Percentiles rank a stretch among this genome's conserved stretches.
Conservation (phyloP, 495 filamentous ascomycete genomes). For the Penicillium longicatenatum region DNA sequence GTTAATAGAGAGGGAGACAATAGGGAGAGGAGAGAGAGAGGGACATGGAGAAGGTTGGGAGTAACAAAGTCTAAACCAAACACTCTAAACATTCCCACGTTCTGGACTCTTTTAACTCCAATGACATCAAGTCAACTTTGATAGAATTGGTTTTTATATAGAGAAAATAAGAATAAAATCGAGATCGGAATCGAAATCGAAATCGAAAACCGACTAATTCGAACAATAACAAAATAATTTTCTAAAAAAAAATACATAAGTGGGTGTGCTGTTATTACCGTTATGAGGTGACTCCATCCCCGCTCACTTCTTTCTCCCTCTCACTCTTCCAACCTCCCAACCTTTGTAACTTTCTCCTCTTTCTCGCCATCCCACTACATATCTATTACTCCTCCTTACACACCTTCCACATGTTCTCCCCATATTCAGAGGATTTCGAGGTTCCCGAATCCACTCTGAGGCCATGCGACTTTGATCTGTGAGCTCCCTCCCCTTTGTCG, state of each 20-base stretch:
- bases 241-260: background rate
- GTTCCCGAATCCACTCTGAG: slow-evolving; percentile 35
- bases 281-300: slow-evolving; percentile 38
- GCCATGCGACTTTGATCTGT: slow-evolving; percentile 39
- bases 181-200: background rate
- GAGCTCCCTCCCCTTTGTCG: slow-evolving; percentile 13
- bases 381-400: slow-evolving; percentile 15
- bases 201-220: background rate
- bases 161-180: background rate
- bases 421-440: slow-evolving; percentile 38
- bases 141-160: background rate
- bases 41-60: background rate
- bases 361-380: slow-evolving; percentile 19
- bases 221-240: background rate
- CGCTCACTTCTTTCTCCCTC: slow-evolving; percentile 20
- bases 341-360: slow-evolving; percentile 19
- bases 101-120: background rate
- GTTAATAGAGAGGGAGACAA: background rate
- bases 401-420: slow-evolving; percentile 34
- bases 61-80: background rate
- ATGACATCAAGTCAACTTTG: background rate
- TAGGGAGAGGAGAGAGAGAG: background rate
- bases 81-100: background rate
- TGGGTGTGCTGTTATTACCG: slow-evolving; percentile 4
- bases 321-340: slow-evolving; percentile 13